Conservation (phyloP, 176 grass and related monocot genomes). For the Eleusine coracana region DNA sequence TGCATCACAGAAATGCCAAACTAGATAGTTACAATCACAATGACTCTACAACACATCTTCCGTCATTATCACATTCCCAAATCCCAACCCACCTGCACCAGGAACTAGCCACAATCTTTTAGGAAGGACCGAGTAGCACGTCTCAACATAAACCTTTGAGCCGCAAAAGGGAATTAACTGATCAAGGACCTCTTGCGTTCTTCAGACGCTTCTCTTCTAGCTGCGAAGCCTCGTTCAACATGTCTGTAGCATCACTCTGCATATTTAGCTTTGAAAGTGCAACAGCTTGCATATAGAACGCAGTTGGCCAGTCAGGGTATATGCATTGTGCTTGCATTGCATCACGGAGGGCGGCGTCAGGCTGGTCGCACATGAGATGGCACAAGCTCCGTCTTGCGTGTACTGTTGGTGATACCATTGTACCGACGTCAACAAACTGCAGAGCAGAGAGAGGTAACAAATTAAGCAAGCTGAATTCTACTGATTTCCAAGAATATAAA, state of each 20-base stretch:
- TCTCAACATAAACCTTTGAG: constrained; percentile 28
- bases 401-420: constrained; percentile 90
- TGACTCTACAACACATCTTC: constrained; percentile 33
- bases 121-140: constrained; percentile 13
- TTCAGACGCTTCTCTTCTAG: constrained; percentile 89
- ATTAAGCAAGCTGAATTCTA: background rate
- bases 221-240: constrained; percentile 80
- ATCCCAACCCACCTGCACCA: constrained; percentile 2
- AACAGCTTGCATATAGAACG: constrained; percentile 96
- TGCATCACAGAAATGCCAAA: constrained; percentile 54
- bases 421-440: constrained; percentile 93
- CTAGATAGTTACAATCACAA: constrained; percentile 50
- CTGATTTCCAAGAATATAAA: background rate
- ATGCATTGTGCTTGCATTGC: constrained; percentile 95
- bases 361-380: constrained; percentile 81
- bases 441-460: background rate
- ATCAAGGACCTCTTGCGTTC: constrained; percentile 43
- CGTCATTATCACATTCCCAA: constrained; percentile 26
- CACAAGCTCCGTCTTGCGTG: constrained; percentile 83
- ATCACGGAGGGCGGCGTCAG: constrained; percentile 80
- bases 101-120: constrained; percentile 5
- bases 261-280: constrained; percentile 84
- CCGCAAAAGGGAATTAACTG: constrained; percentile 17
- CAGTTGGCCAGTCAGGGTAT: constrained; percentile 87
- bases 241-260: constrained; percentile 85